A percentile compares a stretch with the other conserved stretches of the same genome.
Conservation (phyloP, 768 basidiomycete species). For the Kockovaella imperatae region DNA sequence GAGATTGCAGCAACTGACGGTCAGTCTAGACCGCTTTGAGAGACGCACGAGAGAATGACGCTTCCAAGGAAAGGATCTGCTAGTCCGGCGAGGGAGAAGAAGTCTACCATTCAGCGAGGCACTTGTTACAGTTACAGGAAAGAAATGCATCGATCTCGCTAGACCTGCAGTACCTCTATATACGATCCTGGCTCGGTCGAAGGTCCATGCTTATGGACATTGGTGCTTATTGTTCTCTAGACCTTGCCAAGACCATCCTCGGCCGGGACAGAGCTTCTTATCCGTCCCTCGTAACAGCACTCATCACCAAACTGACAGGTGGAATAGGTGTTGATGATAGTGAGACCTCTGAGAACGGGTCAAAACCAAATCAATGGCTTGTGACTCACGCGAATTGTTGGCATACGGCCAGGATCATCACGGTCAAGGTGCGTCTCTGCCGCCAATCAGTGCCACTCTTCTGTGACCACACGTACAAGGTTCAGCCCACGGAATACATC, state of each 20-base stretch:
- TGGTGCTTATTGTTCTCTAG: too few species aligned
- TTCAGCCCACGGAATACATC: constrained; percentile 8
- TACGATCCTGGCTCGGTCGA: too few species aligned
- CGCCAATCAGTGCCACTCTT: background rate
- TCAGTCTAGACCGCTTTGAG: background rate
- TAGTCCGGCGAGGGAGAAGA: constrained; percentile 9
- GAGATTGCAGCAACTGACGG: constrained; percentile 4
- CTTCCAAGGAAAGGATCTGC: constrained; percentile 8
- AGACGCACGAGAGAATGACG: constrained; percentile 10
- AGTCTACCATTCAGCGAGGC: background rate
- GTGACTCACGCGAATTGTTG: constrained; percentile 1
- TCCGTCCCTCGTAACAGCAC: too few species aligned
- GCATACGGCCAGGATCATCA: background rate
- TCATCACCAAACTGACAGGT: constrained; percentile 4
- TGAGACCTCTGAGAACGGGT: too few species aligned
- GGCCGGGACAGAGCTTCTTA: too few species aligned
- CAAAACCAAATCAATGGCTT: too few species aligned
- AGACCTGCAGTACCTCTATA: too few species aligned
- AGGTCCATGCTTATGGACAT: too few species aligned
- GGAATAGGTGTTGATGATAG: constrained; percentile 7
- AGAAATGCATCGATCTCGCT: too few species aligned
- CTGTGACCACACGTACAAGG: background rate
- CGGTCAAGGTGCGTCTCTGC: constrained; percentile 7
- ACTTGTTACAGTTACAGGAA: too few species aligned
- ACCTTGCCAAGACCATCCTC: too few species aligned